Base-by-base conservation (phyloP, 2,329 filamentous ascomycete species). In the Colletotrichum lupini region DNA sequence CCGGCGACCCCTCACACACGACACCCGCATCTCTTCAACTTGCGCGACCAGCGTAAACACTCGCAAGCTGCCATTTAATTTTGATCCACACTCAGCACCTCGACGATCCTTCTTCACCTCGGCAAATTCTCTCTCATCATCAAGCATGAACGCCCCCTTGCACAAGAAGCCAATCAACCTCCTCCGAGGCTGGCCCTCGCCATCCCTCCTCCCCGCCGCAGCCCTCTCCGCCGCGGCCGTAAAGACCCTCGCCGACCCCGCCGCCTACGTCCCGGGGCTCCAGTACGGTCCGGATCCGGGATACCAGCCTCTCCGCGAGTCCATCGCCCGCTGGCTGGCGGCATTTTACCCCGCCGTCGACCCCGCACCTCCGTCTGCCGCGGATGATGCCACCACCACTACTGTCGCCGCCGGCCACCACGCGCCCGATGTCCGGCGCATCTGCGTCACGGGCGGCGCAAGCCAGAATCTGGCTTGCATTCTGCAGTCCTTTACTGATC, bases 361-460 rank as follows among this genome's bases (percentile, higher is more conserved):
- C 42, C 60, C 67, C 59, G 52, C 52, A 57, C 32, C 52, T 22
- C 32, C 68, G 57, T 9, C 46, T 0, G 2, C 26, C 5, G 55
- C 37, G 30, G 59, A 57, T 49, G 30, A 37, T 6, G 57, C 26
- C 11, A 19, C 32, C 16, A 11, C 12, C 22, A 11, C 7, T 14
- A 56, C n/a, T 22, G 26, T 9, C 4, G 19, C 14, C n/a, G 14
- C 22, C 66, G 22, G n/a, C 42, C 70, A 74, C 42, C 61, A 72
- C 52, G n/a, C 76, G 70, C 76, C 81, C 6, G 85, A 87, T 16
- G 78, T 87, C 4, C 86, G 90, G 3, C 88, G 94, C 37, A 92
- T 98, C 67, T 93, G 92, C 79, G 92, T 98, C 80, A 94, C 94
- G 0, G 95, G 95, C 57, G 95, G 95, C 19, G 95, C 95, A 3